Evolutionary conservation across 495 filamentous ascomycete genomes (phyloP), one percentile per base, ranked within the genome.

Genomic region (Pyrenula massariospora): DNA sequence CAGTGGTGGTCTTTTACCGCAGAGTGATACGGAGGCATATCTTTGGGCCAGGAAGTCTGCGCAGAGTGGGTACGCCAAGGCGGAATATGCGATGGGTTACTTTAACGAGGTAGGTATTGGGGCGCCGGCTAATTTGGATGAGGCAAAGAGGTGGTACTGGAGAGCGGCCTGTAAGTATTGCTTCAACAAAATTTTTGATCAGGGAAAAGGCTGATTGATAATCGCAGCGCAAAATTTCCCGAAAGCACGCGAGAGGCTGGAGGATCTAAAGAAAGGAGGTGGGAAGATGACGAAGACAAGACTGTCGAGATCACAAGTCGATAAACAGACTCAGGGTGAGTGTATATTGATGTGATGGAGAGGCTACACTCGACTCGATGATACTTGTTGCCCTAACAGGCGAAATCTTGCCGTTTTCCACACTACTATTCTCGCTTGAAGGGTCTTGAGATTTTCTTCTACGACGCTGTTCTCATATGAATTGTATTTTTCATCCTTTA

Each of bases 121-220:
- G n/a, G 82, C 86, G 53, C 76, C 83, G 24, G 81, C 86, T 2
- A 91, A 90, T 66, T 58, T 96, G 59, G 93, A 98, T 63, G 93
- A 96, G 72, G 93, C 92, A 20, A 95, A 96, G 74, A 80, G 89
- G 63, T 98, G 93, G 93, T 98, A 98, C 73, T 96, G 91, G 81
- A 81, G 91, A 70, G 90, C 93, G 73, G 93, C 93, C 71, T 87
- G 93, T 96, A 72, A 84, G 92, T 86, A 48, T 58, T 56, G 19
- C 36, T 20, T 50, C n/a, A n/a, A n/a, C n/a, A n/a, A n/a, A n/a
- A n/a, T n/a, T n/a, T n/a, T n/a, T n/a, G n/a, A n/a, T n/a, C n/a
- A n/a, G 24, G 31, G 55, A n/a, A 62, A 47, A 10, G 12, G 57
- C 23, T 42, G 57, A 42, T 59, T 50, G 71, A 62, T 19, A 0